These are phyloP conservation scores for Nicotiana paniculata DNA, from an alignment of 257 asterid genomes.

Conservation along the genomic window DNA sequence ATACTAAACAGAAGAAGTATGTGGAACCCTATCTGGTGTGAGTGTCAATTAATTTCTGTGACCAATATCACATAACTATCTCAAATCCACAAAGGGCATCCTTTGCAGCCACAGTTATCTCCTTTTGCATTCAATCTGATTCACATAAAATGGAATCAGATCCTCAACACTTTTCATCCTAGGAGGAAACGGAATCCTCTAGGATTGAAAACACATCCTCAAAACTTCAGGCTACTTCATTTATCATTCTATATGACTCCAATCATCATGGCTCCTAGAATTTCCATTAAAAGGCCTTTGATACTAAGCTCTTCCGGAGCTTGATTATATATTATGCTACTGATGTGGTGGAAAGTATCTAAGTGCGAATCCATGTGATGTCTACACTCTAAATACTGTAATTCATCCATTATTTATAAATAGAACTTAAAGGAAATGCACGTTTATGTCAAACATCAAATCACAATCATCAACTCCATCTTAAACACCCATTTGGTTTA, in stretches of 20 bases:
- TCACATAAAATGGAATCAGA: neutral
- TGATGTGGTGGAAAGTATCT: neutral
- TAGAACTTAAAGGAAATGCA: neutral
- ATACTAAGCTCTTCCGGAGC: neutral
- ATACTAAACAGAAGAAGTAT: neutral
- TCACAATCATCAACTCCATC: neutral
- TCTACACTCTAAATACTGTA: neutral
- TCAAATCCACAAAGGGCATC: neutral
- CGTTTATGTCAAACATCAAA: neutral
- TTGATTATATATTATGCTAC: neutral
- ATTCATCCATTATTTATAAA: neutral
- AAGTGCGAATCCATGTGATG: neutral
- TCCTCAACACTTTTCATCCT: no score
- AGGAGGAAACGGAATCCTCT: neutral
- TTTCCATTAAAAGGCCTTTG: neutral
- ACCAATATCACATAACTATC: neutral
- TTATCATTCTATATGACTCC: neutral
- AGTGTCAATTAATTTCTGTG: neutral
- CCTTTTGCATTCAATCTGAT: neutral
- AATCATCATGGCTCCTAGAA: neutral
- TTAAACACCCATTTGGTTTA: neutral
- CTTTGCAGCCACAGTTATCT: neutral
- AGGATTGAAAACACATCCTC: neutral
- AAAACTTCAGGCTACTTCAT: neutral
- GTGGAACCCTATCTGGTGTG: neutral